Evolutionary conservation across 163 green algal species (phyloP).

Genomic region (Coccomyxa subellipsoidea): DNA sequence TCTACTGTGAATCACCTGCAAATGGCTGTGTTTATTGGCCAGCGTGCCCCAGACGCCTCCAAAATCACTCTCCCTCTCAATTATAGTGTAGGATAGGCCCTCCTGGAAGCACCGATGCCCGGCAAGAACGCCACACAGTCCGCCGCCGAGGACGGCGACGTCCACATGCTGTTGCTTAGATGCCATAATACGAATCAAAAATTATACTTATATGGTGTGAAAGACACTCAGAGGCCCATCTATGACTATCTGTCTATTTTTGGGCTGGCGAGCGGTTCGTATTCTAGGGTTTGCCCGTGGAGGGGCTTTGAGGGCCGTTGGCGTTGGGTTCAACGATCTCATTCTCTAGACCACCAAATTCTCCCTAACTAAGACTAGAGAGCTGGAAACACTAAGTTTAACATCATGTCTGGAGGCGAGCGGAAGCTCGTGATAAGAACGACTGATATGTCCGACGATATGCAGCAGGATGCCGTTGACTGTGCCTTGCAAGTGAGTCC

Average conservation of each 20-base stretch:
- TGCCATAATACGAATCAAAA: neutral
- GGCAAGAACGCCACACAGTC: neutral
- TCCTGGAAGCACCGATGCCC: neutral
- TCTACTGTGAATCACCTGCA: too few relatives aligned
- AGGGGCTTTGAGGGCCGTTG: neutral
- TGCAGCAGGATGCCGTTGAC: slow-evolving; percentile 89
- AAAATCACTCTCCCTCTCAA: neutral
- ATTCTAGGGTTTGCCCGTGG: neutral
- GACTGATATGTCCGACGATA: slow-evolving; percentile 91
- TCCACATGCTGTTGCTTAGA: neutral
- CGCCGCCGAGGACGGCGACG: neutral
- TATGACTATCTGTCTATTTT: too few relatives aligned
- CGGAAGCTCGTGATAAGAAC: slow-evolving; percentile 77
- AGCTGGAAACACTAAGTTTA: neutral
- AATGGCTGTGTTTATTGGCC: neutral
- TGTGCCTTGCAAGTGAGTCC: slow-evolving; percentile 66
- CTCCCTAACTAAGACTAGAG: neutral
- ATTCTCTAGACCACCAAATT: too few relatives aligned
- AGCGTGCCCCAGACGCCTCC: neutral
- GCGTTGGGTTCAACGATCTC: neutral
- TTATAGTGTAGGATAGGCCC: neutral
- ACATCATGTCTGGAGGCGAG: neutral
- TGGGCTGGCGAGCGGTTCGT: too few relatives aligned
- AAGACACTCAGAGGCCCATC: too few relatives aligned
- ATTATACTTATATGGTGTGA: too few relatives aligned